phyloP scores from a whole-genome alignment of 345 rosid species.

The Aquilaria yunnanensis region DNA sequence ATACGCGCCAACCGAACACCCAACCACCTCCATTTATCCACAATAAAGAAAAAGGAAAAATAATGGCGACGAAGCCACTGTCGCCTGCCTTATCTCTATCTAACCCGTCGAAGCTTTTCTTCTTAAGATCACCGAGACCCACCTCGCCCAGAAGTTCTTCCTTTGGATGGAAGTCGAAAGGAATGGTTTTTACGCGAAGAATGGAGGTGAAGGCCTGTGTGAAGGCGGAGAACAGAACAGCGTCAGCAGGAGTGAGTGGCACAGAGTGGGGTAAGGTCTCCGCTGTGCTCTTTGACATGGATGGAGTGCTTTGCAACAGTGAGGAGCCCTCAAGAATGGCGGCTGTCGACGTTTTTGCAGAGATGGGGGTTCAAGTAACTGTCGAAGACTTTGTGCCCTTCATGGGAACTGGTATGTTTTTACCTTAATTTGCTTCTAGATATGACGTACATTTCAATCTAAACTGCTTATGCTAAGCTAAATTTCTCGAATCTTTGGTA shows the following conservation, averaged over 20 bases:
- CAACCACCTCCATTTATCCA: too few relatives aligned
- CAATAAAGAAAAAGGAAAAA: too few relatives aligned
- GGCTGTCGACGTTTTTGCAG: constrained; percentile 78
- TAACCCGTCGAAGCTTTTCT: constrained; percentile 18
- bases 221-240: constrained; percentile 33
- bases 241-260: constrained; percentile 7
- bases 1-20: too few relatives aligned
- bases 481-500: too few relatives aligned
- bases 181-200: constrained; percentile 9
- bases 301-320: constrained; percentile 84
- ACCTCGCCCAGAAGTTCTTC: constrained; percentile 15
- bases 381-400: constrained; percentile 87
- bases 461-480: too few relatives aligned
- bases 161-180: constrained; percentile 20
- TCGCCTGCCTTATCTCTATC: constrained; percentile 30
- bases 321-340: constrained; percentile 90
- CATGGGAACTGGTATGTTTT: constrained; percentile 67
- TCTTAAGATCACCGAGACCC: constrained; percentile 26
- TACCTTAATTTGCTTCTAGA: background rate
- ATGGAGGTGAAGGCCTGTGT: constrained; percentile 40
- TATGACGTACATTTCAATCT: too few relatives aligned
- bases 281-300: constrained; percentile 91
- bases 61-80: constrained; percentile 37
- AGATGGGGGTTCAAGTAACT: constrained; percentile 78
- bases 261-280: constrained; percentile 77